Percentiles rank a stretch among this genome's conserved stretches.
phyloP scores from a whole-genome alignment of 305 asterid species.

The Euphrasia arctica region DNA sequence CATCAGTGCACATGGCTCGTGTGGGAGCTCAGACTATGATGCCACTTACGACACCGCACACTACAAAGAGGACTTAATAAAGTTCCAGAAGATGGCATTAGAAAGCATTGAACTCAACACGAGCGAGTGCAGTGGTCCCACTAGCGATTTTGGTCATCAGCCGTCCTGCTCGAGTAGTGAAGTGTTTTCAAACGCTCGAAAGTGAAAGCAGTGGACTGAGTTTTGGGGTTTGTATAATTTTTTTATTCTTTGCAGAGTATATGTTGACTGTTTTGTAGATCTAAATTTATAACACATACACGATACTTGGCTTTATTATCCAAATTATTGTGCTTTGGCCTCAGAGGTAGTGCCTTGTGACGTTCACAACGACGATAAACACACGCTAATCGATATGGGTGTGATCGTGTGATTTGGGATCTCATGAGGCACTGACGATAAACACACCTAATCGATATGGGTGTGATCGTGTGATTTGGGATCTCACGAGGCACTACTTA shows the following conservation, averaged over 20 bases:
- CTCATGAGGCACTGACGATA: no score
- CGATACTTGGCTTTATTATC: slow-evolving; percentile 16
- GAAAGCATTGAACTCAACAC: slow-evolving; percentile 47
- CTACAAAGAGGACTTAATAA: slow-evolving; percentile 77
- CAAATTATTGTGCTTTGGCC: slow-evolving; percentile 17
- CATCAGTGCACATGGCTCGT: slow-evolving; percentile 36
- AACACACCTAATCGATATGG: no score
- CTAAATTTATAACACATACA: slow-evolving; percentile 3
- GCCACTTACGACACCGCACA: slow-evolving; percentile 47
- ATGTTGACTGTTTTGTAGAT: slow-evolving; percentile 19
- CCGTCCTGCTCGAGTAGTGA: slow-evolving; percentile 73
- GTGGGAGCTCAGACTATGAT: slow-evolving; percentile 61
- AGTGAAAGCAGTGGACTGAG: slow-evolving; percentile 25
- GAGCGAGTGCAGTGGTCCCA: slow-evolving; percentile 60
- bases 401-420: no score
- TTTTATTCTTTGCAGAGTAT: background rate
- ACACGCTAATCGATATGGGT: no score
- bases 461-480: no score
- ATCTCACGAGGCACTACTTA: no score
- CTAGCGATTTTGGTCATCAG: slow-evolving; percentile 59
- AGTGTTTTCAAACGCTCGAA: slow-evolving; percentile 35
- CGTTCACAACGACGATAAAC: no score
- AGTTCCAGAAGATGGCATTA: slow-evolving; percentile 75
- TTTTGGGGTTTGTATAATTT: slow-evolving; percentile 12
- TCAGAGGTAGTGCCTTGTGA: no score